Evolutionary conservation across 495 filamentous ascomycete species (phyloP), one percentile per base, ranked within the genome.

Genomic region (Aspergillus taichungensis): DNA sequence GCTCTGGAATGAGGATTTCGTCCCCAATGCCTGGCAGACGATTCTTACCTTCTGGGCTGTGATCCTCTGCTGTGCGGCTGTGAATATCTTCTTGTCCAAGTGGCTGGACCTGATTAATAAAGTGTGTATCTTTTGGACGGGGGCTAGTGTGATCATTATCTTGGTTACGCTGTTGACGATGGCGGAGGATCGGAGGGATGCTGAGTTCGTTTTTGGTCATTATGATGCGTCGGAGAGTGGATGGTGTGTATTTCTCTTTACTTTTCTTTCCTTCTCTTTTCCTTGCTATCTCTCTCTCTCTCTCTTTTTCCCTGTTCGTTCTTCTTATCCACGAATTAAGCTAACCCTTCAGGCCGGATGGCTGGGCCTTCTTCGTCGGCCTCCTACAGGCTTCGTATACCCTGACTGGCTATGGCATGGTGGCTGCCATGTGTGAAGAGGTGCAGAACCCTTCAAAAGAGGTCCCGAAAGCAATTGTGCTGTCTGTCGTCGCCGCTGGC

Each of bases 391-490:
- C 74, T 10, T 78, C 75, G 27, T 71, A 81, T 34, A 76, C 74
- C 2, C 54, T 84, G 39, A 82, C 77, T 3, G 80, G 78, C 1
- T 84, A 76, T 40, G 80, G 67, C 1, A 71, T 71, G 67, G 67
- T 69, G 6, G 69, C 78, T 0, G 69, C 79, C 34, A 80, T 83
- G 78, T 76, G 73, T 13, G 66, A 68, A 59, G 84, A 88, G 59
- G 85, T 88, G 29, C 84, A 84, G 31, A 76, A 85, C 35, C 78
- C 84, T 6, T 60, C 79, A 29, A 63, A 76, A 6, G 77, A 80
- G 56, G 84, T 80, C 0, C 84, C 84, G 27, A 78, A 78, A 47
- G 82, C 84, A 36, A 87, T 88, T 71, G 72, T 88, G 27, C 68
- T 74, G 29, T 83, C 78, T 13, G 84, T 88, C 10, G 73, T 72